These are phyloP conservation scores for Aspergillus thermomutatus DNA, from an alignment of 2,329 filamentous ascomycete species.

Conservation along the genomic window DNA sequence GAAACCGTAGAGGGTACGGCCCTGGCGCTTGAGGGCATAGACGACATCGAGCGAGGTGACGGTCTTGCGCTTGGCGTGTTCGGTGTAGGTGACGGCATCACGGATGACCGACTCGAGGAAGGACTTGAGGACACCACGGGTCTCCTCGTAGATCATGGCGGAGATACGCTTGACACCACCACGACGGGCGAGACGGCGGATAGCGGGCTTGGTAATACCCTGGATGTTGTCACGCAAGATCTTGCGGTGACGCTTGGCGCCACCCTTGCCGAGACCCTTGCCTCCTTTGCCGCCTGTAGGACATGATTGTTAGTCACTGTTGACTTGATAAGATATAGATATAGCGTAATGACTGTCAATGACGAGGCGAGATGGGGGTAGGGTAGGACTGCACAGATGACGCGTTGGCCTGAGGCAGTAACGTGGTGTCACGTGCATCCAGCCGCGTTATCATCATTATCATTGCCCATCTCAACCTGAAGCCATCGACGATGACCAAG, in stretches of 20 bases:
- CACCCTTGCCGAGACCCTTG: slow-evolving; percentile 96
- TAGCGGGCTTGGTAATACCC: slow-evolving; percentile 98
- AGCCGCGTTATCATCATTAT: slow-evolving; percentile 17
- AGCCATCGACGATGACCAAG: not conserved
- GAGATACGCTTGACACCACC: slow-evolving; percentile 99
- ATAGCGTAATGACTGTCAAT: not conserved
- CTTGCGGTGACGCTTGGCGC: slow-evolving; percentile 99
- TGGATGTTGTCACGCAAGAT: slow-evolving; percentile 99
- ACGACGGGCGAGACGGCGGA: slow-evolving; percentile 97
- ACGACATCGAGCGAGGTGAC: slow-evolving; percentile 59
- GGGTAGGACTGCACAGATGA: slow-evolving; percentile 4
- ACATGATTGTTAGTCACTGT: slow-evolving; percentile 16
- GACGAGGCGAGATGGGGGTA: not conserved
- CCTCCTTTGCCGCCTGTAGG: slow-evolving; percentile 82
- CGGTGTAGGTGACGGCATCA: slow-evolving; percentile 77
- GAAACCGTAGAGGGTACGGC: slow-evolving; percentile 78
- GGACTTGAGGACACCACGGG: slow-evolving; percentile 76
- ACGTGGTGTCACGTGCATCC: slow-evolving; percentile 22
- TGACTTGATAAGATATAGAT: not conserved
- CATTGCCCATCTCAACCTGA: slow-evolving; percentile 2
- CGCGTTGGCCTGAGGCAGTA: slow-evolving; percentile 17
- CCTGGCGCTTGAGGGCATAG: slow-evolving; percentile 63
- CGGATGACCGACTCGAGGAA: slow-evolving; percentile 80
- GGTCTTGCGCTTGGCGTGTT: slow-evolving; percentile 71
- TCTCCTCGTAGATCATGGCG: slow-evolving; percentile 87